These are phyloP conservation scores for Penicillium herquei DNA, from an alignment of 495 filamentous ascomycete genomes.

Conservation along the genomic window DNA sequence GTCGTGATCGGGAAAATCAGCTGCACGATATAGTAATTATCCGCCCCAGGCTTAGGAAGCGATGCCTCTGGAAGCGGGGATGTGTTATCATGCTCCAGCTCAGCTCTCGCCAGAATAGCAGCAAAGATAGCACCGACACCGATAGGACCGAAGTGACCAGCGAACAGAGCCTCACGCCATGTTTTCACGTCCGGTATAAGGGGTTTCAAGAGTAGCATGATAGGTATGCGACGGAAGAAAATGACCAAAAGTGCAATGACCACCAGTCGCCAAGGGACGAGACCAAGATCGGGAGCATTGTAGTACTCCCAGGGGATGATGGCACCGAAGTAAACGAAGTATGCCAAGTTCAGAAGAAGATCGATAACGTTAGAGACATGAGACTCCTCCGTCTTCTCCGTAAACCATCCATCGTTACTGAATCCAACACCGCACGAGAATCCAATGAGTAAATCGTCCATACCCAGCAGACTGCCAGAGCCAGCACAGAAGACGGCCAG, in stretches of 20 bases:
- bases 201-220: slow-evolving; percentile 91
- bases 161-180: slow-evolving; percentile 97
- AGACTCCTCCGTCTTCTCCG: slow-evolving; percentile 95
- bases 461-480: slow-evolving; percentile 84
- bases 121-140: slow-evolving; percentile 97
- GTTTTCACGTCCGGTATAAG: slow-evolving; percentile 96
- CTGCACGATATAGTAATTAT: slow-evolving; percentile 67
- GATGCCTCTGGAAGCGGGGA: slow-evolving; percentile 66
- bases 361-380: slow-evolving; percentile 99
- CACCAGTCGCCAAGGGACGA: slow-evolving; percentile 82
- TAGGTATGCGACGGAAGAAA: slow-evolving; percentile 93
- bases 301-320: slow-evolving; percentile 94
- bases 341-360: slow-evolving; percentile 91
- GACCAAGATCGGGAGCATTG: slow-evolving; percentile 67
- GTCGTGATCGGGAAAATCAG: slow-evolving; percentile 96
- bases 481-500: slow-evolving; percentile 96
- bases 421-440: slow-evolving; percentile 96
- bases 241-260: slow-evolving; percentile 91
- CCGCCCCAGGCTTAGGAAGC: slow-evolving; percentile 49
- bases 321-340: slow-evolving; percentile 96
- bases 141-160: slow-evolving; percentile 97
- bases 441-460: slow-evolving; percentile 95
- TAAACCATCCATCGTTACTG: slow-evolving; percentile 99
- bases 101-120: slow-evolving; percentile 84
- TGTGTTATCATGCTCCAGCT: slow-evolving; percentile 71